Evolutionary conservation across 2,329 filamentous ascomycete genomes (phyloP).

Genomic region (Fusarium phyllophilum): DNA sequence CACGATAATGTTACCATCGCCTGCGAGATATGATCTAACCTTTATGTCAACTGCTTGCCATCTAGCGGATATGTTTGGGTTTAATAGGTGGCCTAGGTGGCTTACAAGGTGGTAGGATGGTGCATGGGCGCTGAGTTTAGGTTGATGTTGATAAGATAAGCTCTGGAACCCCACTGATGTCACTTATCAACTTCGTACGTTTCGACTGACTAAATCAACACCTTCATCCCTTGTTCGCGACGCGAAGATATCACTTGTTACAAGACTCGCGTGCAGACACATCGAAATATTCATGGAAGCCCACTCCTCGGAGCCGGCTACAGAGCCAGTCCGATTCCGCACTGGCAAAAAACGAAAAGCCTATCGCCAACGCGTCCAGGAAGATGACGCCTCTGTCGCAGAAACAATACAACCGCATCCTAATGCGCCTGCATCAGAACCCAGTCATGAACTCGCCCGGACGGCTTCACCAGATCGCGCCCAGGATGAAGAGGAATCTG

Average conservation of each 20-base stretch:
- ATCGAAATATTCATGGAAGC: constrained; percentile 31
- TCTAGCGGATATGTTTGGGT: not conserved
- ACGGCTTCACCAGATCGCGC: constrained; percentile 40
- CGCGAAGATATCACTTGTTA: not conserved
- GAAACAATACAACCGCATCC: constrained; percentile 2
- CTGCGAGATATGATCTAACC: not conserved
- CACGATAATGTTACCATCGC: not conserved
- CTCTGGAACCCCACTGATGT: constrained; percentile 21
- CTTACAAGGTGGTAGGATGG: constrained; percentile 4
- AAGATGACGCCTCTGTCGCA: constrained; percentile 38
- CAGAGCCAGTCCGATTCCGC: constrained; percentile 61
- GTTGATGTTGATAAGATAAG: constrained; percentile 33
- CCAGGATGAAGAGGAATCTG: constrained; percentile 46
- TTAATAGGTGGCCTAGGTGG: not conserved
- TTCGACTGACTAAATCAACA: not conserved
- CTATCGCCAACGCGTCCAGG: constrained; percentile 62
- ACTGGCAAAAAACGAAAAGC: constrained; percentile 68
- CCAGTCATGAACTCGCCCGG: constrained; percentile 7
- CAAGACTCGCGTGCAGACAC: not conserved
- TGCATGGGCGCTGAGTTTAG: not conserved
- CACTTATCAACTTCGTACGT: constrained; percentile 4
- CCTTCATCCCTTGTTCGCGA: constrained; percentile 1
- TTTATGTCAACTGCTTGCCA: constrained; percentile 12
- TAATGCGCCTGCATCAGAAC: constrained; percentile 5
- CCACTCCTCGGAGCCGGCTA: constrained; percentile 5